Evolutionary conservation across 805 yeast species (phyloP).

Genomic region (Kuraishia hungarica): DNA sequence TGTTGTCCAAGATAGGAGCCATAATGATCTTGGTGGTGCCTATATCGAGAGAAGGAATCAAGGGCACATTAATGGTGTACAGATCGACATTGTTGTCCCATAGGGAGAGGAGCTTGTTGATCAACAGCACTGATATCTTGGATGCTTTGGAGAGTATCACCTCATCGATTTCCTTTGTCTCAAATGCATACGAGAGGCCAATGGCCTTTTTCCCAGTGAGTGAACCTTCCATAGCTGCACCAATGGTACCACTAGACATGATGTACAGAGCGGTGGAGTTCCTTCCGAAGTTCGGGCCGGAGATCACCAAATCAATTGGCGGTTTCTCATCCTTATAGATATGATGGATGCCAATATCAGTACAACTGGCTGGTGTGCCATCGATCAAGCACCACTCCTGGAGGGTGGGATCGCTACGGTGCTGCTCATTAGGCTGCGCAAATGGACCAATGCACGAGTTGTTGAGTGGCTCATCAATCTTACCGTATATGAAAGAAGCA

Average conservation of each 20-base stretch:
- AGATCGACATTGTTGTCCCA: constrained; percentile 60
- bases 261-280: constrained; percentile 86
- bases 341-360: constrained; percentile 83
- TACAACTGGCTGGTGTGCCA: constrained; percentile 95
- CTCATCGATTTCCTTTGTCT: constrained; percentile 38
- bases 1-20: constrained; percentile 75
- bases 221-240: constrained; percentile 93
- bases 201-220: constrained; percentile 62
- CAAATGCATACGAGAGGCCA: constrained; percentile 84
- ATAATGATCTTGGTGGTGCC: constrained; percentile 53
- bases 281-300: constrained; percentile 96
- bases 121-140: constrained; percentile 52
- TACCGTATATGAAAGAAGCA: constrained; percentile 58
- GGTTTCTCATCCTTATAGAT: constrained; percentile 38
- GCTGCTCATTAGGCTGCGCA: constrained; percentile 35
- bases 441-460: constrained; percentile 65
- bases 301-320: constrained; percentile 76
- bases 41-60: constrained; percentile 42
- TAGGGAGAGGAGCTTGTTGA: constrained; percentile 45
- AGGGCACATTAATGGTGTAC: constrained; percentile 80
- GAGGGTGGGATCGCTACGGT: constrained; percentile 26
- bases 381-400: constrained; percentile 84
- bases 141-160: constrained; percentile 57
- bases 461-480: constrained; percentile 32
- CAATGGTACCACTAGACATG: constrained; percentile 89